Evolutionary conservation across 352 stramenopile species (phyloP), one percentile per base, ranked within the genome.

Genomic region (Globisporangium okanoganense): DNA sequence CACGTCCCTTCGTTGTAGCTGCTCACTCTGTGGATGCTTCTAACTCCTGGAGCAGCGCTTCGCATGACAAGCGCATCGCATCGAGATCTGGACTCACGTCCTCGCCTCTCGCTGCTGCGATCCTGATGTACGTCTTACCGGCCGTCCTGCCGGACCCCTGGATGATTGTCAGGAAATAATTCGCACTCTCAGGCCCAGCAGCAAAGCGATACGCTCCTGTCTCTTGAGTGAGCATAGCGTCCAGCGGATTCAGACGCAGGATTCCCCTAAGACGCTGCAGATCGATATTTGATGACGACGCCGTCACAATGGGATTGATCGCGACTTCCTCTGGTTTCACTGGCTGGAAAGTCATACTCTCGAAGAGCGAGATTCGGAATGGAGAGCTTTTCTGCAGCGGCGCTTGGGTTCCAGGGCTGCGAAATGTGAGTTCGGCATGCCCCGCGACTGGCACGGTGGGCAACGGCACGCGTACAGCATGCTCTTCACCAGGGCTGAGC

Each of bases 341-440:
- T 13, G 56, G 50, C 51, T 82, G 35, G 36, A 89, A 83, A 7
- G 0, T 49, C 0, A 61, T 67, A 56, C 57, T 57, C 56, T 83
- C 69, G 41, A 88, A 70, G 27, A 78, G 61, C 48, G 76, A 72
- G 41, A 90, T 69, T 25, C 61, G 70, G 27, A 90, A 82, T 2
- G 56, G 35, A 14, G 61, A 67, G n/a, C 67, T 69, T 65, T 88
- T 89, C 16, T 51, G 56, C 24, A 92, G 67, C 53, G 70, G 67
- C 54, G 85, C 62, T 31, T 85, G 71, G 3, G 82, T 92, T 16
- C 82, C 82, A 10, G 82, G 82, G 59, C 80, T 90, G 43, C 60
- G 69, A 27, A 87, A 67, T 12, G 65, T 50, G 31, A 92, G 52
- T 49, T 72, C 52, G 22, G 87, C 63, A 35, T 67, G 56, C 18